phyloP scores from a whole-genome alignment of 768 basidiomycete species.

The Leccinum barrowsii region DNA sequence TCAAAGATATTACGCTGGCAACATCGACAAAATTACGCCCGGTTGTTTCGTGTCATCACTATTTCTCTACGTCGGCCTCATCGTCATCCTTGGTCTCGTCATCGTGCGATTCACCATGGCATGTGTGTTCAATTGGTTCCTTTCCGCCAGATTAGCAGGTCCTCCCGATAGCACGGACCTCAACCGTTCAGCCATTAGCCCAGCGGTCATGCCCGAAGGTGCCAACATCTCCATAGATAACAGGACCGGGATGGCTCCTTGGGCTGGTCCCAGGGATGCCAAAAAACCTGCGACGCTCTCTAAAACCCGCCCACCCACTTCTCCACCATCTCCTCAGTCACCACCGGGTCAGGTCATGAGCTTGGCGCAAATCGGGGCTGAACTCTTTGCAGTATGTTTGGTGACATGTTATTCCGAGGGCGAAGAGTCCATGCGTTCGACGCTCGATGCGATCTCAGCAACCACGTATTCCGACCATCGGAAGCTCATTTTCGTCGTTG shows the following conservation, averaged over 20 bases:
- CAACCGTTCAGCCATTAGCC: conserved; percentile 82
- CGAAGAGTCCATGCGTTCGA: conserved; percentile 85
- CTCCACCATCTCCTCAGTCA: conserved; percentile 42
- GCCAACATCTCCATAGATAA: conserved; percentile 95
- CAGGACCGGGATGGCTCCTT: conserved; percentile 88
- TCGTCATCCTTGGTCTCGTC: conserved; percentile 89
- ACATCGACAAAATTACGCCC: conserved; percentile 94
- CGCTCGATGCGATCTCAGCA: conserved; percentile 87
- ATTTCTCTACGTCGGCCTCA: conserved; percentile 85
- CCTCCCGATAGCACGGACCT: conserved; percentile 71
- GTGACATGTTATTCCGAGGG: conserved; percentile 99
- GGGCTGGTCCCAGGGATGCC: conserved; percentile 61
- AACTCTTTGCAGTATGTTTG: conserved; percentile 91
- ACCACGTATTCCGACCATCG: conserved; percentile 91
- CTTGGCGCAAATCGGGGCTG: conserved; percentile 87
- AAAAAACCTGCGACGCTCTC: conserved; percentile 48
- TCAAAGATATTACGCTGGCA: conserved; percentile 86
- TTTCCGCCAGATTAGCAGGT: conserved; percentile 77
- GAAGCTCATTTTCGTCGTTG: conserved; percentile 91
- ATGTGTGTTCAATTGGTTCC: conserved; percentile 94
- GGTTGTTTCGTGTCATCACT: conserved; percentile 91
- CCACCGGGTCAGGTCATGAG: conserved; percentile 55
- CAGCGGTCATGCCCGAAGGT: conserved; percentile 94
- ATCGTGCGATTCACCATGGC: conserved; percentile 95
- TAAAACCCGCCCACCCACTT: conserved; percentile 39